Evolutionary conservation across 495 filamentous ascomycete species (phyloP), one percentile per base, ranked within the genome.

Genomic region (Aspergillus leporis): DNA sequence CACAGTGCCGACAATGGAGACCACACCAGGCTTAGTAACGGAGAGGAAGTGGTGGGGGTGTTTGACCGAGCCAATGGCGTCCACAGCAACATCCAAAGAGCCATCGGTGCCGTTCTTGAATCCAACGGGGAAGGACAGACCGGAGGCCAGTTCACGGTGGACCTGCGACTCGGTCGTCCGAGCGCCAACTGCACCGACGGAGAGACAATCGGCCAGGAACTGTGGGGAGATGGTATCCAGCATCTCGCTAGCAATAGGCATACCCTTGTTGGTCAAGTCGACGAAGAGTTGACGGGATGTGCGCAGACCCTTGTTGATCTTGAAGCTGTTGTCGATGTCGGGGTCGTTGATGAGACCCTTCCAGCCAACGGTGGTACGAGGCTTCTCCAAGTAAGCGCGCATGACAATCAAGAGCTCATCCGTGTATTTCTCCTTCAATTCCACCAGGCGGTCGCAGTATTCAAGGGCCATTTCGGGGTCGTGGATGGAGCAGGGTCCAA

Each of bases 71-170:
- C 93, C 93, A 74, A 98, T 97, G 48, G 95, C 95, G 77, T 99
- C 95, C 59, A 99, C 90, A 1, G 95, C 92, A 3, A 98, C 91
- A 57, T 87, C 85, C 38, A 98, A 75, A 1, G 88, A 87, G 19
- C 95, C 95, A 71, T 99, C 95, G 28, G 95, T 99, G 56, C 95
- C 95, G 72, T 99, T 99, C 83, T 99, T 99, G 86, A 99, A 99
- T 43, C 95, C 95, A 13, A 99, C 91, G 2, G 95, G 94, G 86
- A 98, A 99, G 53, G 88, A 92, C 21, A 98, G 76, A 64, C 95
- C 95, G 40, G 90, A 95, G 1, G 95, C 93, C 63, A 99, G 74
- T 70, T 99, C 95, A 45, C 95, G 86, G 73, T 99, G 95, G 56
- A 99, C 80, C 74, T 99, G 95, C 40, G 86, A 90, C 73, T 99